Evolutionary conservation across 2,329 filamentous ascomycete species (phyloP), one percentile per base, ranked within the genome.

Genomic region (Aspergillus hortae): DNA sequence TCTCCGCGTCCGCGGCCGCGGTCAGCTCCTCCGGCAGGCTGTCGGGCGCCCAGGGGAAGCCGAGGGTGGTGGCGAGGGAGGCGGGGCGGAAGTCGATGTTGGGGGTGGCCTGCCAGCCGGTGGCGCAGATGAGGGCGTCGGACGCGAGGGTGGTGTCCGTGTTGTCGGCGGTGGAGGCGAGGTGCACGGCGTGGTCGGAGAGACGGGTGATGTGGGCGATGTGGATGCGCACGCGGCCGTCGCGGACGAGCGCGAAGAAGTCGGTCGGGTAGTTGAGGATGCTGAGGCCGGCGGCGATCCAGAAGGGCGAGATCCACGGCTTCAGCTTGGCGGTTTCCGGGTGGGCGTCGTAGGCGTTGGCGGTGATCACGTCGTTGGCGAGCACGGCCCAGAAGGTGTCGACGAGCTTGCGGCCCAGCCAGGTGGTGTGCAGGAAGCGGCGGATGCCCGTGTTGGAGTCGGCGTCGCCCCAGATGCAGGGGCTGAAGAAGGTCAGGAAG

Each of bases 401-500:
- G 6, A 85, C 59, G 0, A 67, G 67, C 6, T 73, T 74, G 11
- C 79, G 72, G 2, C 81, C 81, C 0, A 82, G 49, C 65, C 71
- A 74, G 0, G 80, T 82, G 2, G 70, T 65, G 54, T 84, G 81
- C 17, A 84, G 60, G 48, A 81, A 75, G 3, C 61, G 59, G 6
- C 78, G 72, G 1, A 78, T 58, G 10, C 58, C 61, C 9, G 47
- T 6, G 32, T 80, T 87, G 1, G 85, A 86, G 61, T 84, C 85
- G 2, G 77, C 80, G 1, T 77, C 74, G 4, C 84, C 86, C 85
- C 86, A 92, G 12, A 87, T 79, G 63, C 87, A 91, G 0, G 89
- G 88, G 47, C 82, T 85, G 68, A 92, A 84, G 84, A 86, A 90
- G 2, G 83, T 87, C 48, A 91, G 70, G 56, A 88, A 77, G 0